Percentiles rank a stretch among this genome's conserved stretches.
Conservation (phyloP, 305 asterid species). For the Fraxinus baroniana region DNA sequence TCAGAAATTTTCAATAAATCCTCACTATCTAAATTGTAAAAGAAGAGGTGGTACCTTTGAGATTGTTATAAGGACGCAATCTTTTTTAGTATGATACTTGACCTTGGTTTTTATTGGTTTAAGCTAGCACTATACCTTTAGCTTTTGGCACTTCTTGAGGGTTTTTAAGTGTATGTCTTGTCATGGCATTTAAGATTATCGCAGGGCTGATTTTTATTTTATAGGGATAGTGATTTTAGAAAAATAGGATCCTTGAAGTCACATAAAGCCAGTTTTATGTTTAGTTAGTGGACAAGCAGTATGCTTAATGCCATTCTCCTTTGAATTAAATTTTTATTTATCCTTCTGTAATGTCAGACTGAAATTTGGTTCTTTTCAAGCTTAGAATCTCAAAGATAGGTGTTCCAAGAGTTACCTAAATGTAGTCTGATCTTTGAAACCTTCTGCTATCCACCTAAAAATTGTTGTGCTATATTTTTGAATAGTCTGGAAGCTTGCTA, state of each 20-base stretch:
- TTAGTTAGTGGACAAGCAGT: background rate
- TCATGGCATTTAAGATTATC: background rate
- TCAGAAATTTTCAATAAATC: background rate
- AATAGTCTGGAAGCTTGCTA: background rate
- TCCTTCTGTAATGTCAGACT: background rate
- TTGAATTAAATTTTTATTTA: background rate
- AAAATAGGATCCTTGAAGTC: background rate
- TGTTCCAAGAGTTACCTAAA: background rate
- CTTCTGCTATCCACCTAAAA: background rate
- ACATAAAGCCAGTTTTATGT: background rate
- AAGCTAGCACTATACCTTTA: background rate
- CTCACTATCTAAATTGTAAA: background rate
- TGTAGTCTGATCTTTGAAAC: background rate
- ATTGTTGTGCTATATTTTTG: background rate
- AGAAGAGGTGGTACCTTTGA: background rate
- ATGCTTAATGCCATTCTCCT: background rate
- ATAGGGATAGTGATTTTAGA: background rate
- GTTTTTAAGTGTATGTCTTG: background rate
- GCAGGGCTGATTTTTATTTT: background rate
- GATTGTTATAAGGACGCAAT: background rate
- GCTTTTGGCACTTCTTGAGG: background rate
- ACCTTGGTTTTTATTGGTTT: background rate
- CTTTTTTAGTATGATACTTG: background rate
- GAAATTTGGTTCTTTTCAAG: background rate
- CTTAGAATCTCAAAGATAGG: background rate